phyloP scores from a whole-genome alignment of 2,329 filamentous ascomycete genomes.

The Penicillium occitanis region DNA sequence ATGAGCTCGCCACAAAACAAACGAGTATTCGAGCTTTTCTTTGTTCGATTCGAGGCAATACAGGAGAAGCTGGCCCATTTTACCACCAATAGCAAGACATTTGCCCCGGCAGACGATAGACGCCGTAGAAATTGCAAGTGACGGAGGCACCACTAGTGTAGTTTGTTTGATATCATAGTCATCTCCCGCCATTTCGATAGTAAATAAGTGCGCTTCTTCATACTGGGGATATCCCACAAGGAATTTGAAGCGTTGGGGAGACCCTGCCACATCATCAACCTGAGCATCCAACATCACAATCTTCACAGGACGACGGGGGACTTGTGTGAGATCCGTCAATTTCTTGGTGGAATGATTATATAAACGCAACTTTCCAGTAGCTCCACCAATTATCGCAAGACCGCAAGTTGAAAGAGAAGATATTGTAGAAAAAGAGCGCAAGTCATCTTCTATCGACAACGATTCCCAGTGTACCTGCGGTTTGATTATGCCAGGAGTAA shows the following conservation, averaged over 20 bases:
- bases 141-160: slow-evolving; percentile 38
- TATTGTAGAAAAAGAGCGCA: slow-evolving; percentile 34
- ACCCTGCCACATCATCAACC: slow-evolving; percentile 1
- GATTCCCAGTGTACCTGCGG: slow-evolving; percentile 30
- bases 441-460: slow-evolving; percentile 29
- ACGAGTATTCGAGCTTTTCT: slow-evolving; percentile 26
- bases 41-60: slow-evolving; percentile 37
- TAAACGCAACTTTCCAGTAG: slow-evolving; percentile 34
- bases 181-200: slow-evolving; percentile 23
- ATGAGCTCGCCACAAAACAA: slow-evolving; percentile 42
- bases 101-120: slow-evolving; percentile 33
- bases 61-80: slow-evolving; percentile 55
- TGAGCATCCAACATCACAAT: slow-evolving; percentile 29
- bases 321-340: slow-evolving; percentile 29
- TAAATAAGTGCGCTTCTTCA: slow-evolving; percentile 34
- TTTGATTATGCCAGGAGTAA: slow-evolving; percentile 14
- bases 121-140: slow-evolving; percentile 56
- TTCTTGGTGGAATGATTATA: slow-evolving; percentile 36
- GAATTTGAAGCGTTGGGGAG: slow-evolving; percentile 27
- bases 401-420: slow-evolving; percentile 31
- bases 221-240: slow-evolving; percentile 29
- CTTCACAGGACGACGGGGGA: slow-evolving; percentile 31
- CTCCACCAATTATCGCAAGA: slow-evolving; percentile 38
- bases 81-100: slow-evolving; percentile 56
- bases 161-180: slow-evolving; percentile 29